Percentiles rank a stretch among this genome's conserved stretches.
phyloP scores from a whole-genome alignment of 257 asterid genomes.

The Dorcoceras hygrometricum region DNA sequence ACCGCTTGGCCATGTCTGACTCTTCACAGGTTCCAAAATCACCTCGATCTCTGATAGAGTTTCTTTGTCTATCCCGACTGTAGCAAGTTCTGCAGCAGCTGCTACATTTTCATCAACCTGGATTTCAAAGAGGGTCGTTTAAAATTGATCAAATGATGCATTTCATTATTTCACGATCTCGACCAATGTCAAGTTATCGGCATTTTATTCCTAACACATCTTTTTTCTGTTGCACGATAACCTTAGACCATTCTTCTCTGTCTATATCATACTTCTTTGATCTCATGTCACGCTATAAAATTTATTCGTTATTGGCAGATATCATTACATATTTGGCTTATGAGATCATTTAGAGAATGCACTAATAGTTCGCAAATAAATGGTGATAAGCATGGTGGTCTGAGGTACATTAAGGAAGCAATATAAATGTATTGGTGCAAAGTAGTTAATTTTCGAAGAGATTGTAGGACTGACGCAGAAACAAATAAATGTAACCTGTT shows the following conservation, averaged over 20 bases:
- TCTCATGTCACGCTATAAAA: neutral
- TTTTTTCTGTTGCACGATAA: neutral
- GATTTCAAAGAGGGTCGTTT: neutral
- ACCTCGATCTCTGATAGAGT: constrained; percentile 51
- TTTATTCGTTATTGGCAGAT: no score
- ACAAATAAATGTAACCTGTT: constrained; percentile 52
- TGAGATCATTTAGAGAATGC: neutral
- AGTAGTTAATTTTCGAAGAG: constrained; percentile 1
- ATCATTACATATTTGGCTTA: neutral
- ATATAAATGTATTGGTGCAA: neutral
- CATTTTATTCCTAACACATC: neutral
- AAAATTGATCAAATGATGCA: neutral
- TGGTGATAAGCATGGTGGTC: neutral
- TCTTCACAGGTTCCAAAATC: constrained; percentile 80
- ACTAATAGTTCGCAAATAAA: no score
- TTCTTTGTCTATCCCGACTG: constrained; percentile 54
- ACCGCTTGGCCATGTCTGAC: constrained; percentile 95
- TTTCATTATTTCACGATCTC: neutral
- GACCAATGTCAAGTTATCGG: neutral
- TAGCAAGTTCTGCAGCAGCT: constrained; percentile 66
- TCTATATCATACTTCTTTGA: neutral
- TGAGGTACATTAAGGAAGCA: neutral
- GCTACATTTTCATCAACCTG: constrained; percentile 82
- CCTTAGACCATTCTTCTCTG: neutral
- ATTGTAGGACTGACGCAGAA: constrained; percentile 7